Evolutionary conservation across 2,329 filamentous ascomycete species (phyloP).

Genomic region (Pseudogymnoascus verrucosus): DNA sequence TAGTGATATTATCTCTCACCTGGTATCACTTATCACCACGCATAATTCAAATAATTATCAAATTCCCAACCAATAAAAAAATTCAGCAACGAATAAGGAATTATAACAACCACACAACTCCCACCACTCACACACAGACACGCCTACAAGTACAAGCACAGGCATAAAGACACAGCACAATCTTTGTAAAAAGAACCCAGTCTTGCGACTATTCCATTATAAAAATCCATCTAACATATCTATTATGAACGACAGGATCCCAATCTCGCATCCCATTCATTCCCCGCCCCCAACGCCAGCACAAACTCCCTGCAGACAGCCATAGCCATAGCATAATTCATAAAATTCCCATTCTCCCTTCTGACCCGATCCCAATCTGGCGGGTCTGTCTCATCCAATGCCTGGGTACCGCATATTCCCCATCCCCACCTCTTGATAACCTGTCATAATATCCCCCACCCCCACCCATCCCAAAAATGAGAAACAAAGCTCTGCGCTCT

Average conservation of each 20-base stretch:
- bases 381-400: neutral
- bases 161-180: neutral
- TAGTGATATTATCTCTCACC: neutral
- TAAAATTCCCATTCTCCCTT: neutral
- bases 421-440: neutral
- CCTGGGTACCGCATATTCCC: neutral
- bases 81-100: neutral
- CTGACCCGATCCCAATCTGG: neutral
- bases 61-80: neutral
- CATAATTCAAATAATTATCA: neutral
- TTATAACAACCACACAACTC: neutral
- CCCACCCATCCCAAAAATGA: neutral
- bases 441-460: neutral
- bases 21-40: neutral
- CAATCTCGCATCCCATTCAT: neutral
- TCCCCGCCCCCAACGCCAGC: neutral
- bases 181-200: slow-evolving; percentile 8
- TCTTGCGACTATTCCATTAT: slow-evolving; percentile 7
- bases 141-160: neutral
- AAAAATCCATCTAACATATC: slow-evolving; percentile 1
- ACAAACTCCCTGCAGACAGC: neutral
- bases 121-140: neutral
- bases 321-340: neutral
- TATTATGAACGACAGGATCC: neutral
- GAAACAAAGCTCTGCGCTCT: neutral